phyloP scores from a whole-genome alignment of 768 basidiomycete species.

The Trametes maxima region DNA sequence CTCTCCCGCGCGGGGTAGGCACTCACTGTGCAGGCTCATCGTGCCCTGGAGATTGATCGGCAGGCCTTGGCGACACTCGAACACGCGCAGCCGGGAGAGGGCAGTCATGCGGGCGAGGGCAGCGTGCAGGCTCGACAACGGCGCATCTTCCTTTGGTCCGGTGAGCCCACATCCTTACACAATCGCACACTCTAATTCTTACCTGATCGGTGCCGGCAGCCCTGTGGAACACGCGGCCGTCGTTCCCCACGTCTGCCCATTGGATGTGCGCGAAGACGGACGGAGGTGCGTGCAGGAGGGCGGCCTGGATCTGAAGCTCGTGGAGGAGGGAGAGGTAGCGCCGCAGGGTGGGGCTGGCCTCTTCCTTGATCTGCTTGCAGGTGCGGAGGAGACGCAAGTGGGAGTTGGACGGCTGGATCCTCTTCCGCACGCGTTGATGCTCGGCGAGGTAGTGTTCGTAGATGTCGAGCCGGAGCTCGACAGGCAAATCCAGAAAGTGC shows the following conservation, averaged over 20 bases:
- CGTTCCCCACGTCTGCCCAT: slow-evolving; percentile 44
- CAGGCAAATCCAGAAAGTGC: slow-evolving; percentile 34
- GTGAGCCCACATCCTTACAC: slow-evolving; percentile 17
- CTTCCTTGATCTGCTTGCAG: slow-evolving; percentile 35
- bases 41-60: slow-evolving; percentile 23
- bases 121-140: slow-evolving; percentile 37
- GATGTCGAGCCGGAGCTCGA: slow-evolving; percentile 39
- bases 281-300: slow-evolving; percentile 28
- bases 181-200: slow-evolving; percentile 18
- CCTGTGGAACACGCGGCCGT: slow-evolving; percentile 36
- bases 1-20: not conserved
- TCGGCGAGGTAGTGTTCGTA: slow-evolving; percentile 36
- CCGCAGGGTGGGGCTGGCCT: slow-evolving; percentile 34
- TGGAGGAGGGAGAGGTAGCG: slow-evolving; percentile 41
- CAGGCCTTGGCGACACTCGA: slow-evolving; percentile 33
- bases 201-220: slow-evolving; percentile 16
- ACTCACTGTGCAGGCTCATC: slow-evolving; percentile 21
- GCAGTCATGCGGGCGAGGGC: slow-evolving; percentile 34
- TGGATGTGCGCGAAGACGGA: slow-evolving; percentile 30
- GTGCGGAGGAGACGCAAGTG: slow-evolving; percentile 38
- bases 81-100: slow-evolving; percentile 38
- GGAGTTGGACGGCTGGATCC: slow-evolving; percentile 37
- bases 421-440: slow-evolving; percentile 25
- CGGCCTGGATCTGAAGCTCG: slow-evolving; percentile 39
- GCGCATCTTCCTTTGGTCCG: slow-evolving; percentile 21